Percentiles rank a stretch among this genome's conserved stretches.
Evolutionary conservation across 176 grass and related monocot genomes (phyloP).

Genomic region (Oryza meyeriana): DNA sequence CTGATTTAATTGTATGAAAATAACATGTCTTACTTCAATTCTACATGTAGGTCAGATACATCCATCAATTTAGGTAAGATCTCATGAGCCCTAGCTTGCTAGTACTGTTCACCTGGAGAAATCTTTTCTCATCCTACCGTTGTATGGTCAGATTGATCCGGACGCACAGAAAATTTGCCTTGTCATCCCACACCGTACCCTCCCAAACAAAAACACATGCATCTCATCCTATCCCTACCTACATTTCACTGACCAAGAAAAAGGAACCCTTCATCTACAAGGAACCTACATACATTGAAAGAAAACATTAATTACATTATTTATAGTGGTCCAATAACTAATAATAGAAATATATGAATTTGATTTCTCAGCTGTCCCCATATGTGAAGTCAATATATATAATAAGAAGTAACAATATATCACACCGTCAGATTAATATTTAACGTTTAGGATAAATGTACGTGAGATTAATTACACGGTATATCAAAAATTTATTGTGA

Average conservation of each 20-base stretch:
- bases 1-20: conserved; percentile 32
- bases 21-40: neutral
- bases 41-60: conserved; percentile 39
- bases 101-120: neutral
- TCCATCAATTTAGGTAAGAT: conserved; percentile 44
- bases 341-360: neutral
- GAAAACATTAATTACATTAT: neutral
- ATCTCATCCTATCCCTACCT: conserved; percentile 15
- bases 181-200: neutral
- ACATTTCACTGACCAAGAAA: neutral
- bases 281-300: neutral
- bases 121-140: conserved; percentile 26
- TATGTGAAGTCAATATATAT: neutral
- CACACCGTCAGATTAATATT: neutral
- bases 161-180: conserved; percentile 13
- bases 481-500: neutral
- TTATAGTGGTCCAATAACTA: neutral
- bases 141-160: conserved; percentile 21
- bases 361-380: neutral
- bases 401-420: neutral
- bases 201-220: conserved; percentile 28
- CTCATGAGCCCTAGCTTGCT: conserved; percentile 13
- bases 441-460: neutral
- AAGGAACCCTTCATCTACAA: neutral
- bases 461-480: neutral